Evolutionary conservation across 805 yeast species (phyloP).

Genomic region (Starmera pachycereana): DNA sequence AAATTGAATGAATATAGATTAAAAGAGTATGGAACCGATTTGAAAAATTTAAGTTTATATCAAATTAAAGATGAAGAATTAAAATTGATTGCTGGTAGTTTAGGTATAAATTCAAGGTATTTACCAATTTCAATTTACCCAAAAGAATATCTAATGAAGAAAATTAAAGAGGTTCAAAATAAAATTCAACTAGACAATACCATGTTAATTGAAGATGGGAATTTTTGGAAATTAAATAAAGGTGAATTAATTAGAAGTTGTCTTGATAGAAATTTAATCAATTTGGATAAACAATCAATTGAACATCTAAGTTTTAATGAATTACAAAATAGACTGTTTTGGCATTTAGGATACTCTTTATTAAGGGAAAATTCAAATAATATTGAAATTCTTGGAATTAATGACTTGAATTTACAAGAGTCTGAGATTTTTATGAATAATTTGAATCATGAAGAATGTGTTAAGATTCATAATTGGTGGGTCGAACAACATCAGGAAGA

Average conservation of each 20-base stretch:
- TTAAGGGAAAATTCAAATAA: constrained; percentile 17
- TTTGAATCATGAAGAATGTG: constrained; percentile 4
- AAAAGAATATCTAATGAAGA: constrained; percentile 25
- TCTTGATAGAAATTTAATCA: constrained; percentile 45
- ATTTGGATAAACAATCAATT: constrained; percentile 23
- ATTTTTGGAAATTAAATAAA: constrained; percentile 34
- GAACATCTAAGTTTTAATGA: constrained; percentile 23
- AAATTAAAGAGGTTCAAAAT: constrained; percentile 29
- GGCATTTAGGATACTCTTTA: constrained; percentile 31
- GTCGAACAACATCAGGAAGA: constrained; percentile 1
- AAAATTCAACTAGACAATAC: constrained; percentile 46
- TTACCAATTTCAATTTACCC: constrained; percentile 30
- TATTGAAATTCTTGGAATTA: constrained; percentile 24
- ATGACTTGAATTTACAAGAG: constrained; percentile 9
- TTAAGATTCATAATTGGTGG: constrained; percentile 10
- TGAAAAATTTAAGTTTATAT: constrained; percentile 37
- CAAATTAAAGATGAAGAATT: constrained; percentile 31
- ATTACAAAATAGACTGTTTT: constrained; percentile 27
- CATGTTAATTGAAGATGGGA: constrained; percentile 23
- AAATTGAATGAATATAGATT: constrained; percentile 9
- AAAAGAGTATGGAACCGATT: constrained; percentile 7
- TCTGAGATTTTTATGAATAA: constrained; percentile 3
- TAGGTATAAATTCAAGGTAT: constrained; percentile 30
- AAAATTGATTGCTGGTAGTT: constrained; percentile 23
- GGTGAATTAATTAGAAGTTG: constrained; percentile 46